Percentiles rank a stretch among this genome's conserved stretches.
phyloP scores from a whole-genome alignment of 352 stramenopile species.

The Globisporangium middletonii region DNA sequence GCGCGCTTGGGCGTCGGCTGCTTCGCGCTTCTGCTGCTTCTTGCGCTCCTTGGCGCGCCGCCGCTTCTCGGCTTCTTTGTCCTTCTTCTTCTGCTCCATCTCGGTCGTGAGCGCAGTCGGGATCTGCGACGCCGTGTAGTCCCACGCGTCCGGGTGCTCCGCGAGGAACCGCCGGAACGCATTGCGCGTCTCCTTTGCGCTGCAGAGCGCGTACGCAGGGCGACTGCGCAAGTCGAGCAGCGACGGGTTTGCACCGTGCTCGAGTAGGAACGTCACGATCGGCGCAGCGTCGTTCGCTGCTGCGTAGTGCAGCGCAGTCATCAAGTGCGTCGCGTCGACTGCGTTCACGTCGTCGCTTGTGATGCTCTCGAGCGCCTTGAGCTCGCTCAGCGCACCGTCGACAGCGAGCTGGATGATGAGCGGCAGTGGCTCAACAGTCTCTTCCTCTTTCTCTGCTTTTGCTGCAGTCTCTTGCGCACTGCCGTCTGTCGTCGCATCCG shows the following conservation, averaged over 20 bases:
- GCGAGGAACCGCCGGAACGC: constrained; percentile 87
- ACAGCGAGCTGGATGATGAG: constrained; percentile 37
- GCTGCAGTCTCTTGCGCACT: background rate
- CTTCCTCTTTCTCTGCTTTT: constrained; percentile 9
- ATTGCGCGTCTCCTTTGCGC: constrained; percentile 86
- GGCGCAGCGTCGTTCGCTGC: constrained; percentile 34
- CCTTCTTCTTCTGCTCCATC: constrained; percentile 82
- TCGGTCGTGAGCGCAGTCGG: constrained; percentile 65
- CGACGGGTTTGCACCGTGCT: constrained; percentile 81
- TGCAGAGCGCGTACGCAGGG: constrained; percentile 88
- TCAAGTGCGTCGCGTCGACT: constrained; percentile 48
- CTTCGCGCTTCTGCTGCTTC: constrained; percentile 85
- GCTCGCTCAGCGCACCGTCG: constrained; percentile 21
- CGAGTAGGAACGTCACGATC: constrained; percentile 69
- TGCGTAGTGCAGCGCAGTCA: constrained; percentile 77
- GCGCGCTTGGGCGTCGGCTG: constrained; percentile 56
- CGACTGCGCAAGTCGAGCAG: constrained; percentile 75
- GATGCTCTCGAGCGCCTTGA: constrained; percentile 35
- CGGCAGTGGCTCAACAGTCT: constrained; percentile 19
- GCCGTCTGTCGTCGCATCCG: background rate
- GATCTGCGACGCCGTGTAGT: constrained; percentile 70
- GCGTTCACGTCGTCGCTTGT: constrained; percentile 31
- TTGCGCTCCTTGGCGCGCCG: constrained; percentile 86
- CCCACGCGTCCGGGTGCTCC: constrained; percentile 72
- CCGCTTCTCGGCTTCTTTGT: constrained; percentile 87